A percentile compares a stretch with the other conserved stretches of the same genome.
Evolutionary conservation across 2,329 filamentous ascomycete species (phyloP).

Genomic region (Fonsecaea erecta): DNA sequence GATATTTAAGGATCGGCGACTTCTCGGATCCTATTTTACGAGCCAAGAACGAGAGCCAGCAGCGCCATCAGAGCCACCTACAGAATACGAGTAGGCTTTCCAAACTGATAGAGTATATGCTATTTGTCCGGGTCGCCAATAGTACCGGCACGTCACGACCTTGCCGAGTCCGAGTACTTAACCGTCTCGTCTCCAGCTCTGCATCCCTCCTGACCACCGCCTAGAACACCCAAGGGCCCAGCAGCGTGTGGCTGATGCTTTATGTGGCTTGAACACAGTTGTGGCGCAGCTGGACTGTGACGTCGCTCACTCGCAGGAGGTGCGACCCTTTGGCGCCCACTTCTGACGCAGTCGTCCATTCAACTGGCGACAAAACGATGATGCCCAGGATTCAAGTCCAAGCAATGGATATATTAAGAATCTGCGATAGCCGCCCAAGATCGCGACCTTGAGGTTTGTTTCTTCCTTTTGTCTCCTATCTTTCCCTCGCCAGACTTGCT

Average conservation of each 20-base stretch:
- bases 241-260: neutral
- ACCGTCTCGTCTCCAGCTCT: neutral
- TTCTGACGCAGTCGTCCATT: slow-evolving; percentile 13
- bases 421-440: slow-evolving; percentile 16
- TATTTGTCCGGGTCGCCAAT: too few species aligned
- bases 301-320: slow-evolving; percentile 4
- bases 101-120: neutral
- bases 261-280: neutral
- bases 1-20: slow-evolving; percentile 13
- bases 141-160: too few species aligned
- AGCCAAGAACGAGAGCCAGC: neutral
- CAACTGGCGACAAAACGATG: slow-evolving; percentile 15
- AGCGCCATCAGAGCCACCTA: neutral
- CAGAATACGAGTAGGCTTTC: neutral
- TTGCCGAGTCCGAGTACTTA: neutral
- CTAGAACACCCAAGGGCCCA: neutral
- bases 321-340: slow-evolving; percentile 15
- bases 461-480: neutral
- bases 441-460: slow-evolving; percentile 5
- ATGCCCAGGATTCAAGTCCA: slow-evolving; percentile 14
- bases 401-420: slow-evolving; percentile 20
- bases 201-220: neutral
- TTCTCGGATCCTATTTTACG: slow-evolving; percentile 18
- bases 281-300: slow-evolving; percentile 16
- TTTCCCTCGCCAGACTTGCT: neutral